Evolutionary conservation across 805 yeast genomes (phyloP).

Genomic region (Wickerhamiella australiensis): DNA sequence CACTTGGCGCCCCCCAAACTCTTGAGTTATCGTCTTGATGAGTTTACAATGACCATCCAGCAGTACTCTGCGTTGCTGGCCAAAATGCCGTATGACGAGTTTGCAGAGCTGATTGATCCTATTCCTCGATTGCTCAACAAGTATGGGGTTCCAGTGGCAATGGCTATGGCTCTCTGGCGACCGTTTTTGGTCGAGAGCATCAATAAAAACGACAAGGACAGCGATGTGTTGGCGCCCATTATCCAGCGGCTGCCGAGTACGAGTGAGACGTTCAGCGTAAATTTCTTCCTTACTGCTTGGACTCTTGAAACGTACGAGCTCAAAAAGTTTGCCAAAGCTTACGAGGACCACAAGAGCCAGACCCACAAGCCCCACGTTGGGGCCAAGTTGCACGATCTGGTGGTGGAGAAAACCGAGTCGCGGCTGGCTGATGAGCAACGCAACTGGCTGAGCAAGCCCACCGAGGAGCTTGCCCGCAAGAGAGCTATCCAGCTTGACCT

Average conservation of each 20-base stretch:
- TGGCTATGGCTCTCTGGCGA: conserved; percentile 78
- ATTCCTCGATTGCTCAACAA: conserved; percentile 20
- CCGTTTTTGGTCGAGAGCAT: conserved; percentile 30
- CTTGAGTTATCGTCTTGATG: conserved; percentile 60
- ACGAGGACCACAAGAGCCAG: not conserved
- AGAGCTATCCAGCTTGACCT: conserved; percentile 26
- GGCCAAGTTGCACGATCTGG: not conserved
- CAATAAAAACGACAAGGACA: conserved; percentile 29
- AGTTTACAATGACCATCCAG: conserved; percentile 52
- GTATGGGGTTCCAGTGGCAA: conserved; percentile 31
- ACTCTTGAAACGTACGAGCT: conserved; percentile 59
- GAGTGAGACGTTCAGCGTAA: conserved; percentile 13
- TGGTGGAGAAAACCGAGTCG: not conserved
- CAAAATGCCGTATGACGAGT: conserved; percentile 29
- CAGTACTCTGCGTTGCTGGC: conserved; percentile 48
- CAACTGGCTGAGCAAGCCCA: conserved; percentile 1
- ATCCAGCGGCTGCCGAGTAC: not conserved
- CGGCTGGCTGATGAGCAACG: conserved; percentile 1
- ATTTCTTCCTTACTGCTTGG: conserved; percentile 60
- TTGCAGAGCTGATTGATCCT: conserved; percentile 15
- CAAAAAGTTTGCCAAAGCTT: not conserved
- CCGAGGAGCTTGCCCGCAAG: not conserved
- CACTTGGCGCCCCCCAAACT: conserved; percentile 50
- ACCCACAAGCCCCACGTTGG: not conserved
- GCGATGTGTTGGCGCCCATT: not conserved